Evolutionary conservation across 768 basidiomycete species (phyloP), one percentile per base, ranked within the genome.

Genomic region (Coprinopsis sp.): DNA sequence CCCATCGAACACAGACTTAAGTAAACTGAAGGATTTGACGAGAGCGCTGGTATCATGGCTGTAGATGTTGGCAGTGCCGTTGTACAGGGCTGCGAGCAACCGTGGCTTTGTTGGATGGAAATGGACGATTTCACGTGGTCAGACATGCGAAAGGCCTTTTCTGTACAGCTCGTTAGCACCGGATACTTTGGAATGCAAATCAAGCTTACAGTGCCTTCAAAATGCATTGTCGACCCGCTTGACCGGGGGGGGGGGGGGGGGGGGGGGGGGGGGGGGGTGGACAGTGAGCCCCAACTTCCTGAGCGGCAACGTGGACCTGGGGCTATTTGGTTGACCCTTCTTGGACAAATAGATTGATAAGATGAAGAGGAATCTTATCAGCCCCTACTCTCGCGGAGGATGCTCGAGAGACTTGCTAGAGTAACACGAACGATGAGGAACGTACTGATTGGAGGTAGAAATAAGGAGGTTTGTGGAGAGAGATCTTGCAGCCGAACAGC

Each of bases 31-130:
- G 0, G 94, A 90, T 71, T 95, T 96, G 58, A 98, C 78, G 47
- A 97, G 67, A 1, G 87, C 89, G 39, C 90, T 90, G 0, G 95
- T 95, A 52, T 93, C 91, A 63, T 90, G 84, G 69, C 97, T 92
- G 74, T 95, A 95, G 61, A 99, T 95, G 76, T 93, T 89, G 54
- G 96, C 96, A n/a, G 91, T 80, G 57, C 96, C 96, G 53, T 97
- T 97, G 74, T 95, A 96, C 22, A 96, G 82, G 46, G 91, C 92
- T 1, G 90, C 76, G 49, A 93, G 74, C 24, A 93, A 70, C 91
- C 92, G 93, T 25, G 95, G 93, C 66, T 99, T 93, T 23, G 91
- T 94, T 8, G 94, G 91, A 63, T 97, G 96, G 62, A 96, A 97
- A 64, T 94, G 91, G 58, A 94, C 47, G 88, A 86, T 67, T 99